Evolutionary conservation across 768 basidiomycete species (phyloP).

Genomic region (Mycena amicta): DNA sequence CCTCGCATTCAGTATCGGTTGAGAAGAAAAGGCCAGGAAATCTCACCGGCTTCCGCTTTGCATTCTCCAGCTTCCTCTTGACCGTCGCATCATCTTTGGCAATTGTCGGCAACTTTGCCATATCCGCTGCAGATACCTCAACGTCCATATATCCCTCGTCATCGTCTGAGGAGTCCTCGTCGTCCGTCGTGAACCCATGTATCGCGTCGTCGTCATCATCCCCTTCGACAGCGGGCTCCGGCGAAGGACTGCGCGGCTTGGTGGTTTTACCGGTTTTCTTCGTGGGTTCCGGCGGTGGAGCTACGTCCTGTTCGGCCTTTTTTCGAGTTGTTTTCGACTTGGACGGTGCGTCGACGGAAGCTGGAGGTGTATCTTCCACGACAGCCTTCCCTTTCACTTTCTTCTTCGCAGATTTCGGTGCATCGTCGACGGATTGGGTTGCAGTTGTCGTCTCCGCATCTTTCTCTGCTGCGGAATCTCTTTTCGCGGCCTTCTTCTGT

Average conservation of each 20-base stretch:
- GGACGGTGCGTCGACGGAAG: too few relatives aligned
- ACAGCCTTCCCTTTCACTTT: neutral
- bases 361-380: neutral
- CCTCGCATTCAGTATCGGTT: neutral
- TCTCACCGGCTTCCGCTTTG: conserved; percentile 69
- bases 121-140: conserved; percentile 58
- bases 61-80: conserved; percentile 61
- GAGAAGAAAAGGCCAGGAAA: neutral
- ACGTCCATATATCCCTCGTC: conserved; percentile 59
- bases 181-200: conserved; percentile 78
- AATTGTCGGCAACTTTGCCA: conserved; percentile 77
- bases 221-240: neutral
- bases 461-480: neutral
- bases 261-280: too few relatives aligned
- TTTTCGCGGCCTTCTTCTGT: neutral
- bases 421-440: neutral
- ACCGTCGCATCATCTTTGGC: conserved; percentile 87
- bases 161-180: conserved; percentile 78
- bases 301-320: too few relatives aligned
- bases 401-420: neutral
- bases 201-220: conserved; percentile 49
- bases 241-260: too few relatives aligned
- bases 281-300: too few relatives aligned
- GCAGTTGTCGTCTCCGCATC: neutral
- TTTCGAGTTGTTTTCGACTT: too few relatives aligned